These are phyloP conservation scores for Arabidopsis arenosa DNA, from an alignment of 345 rosid genomes.

Conservation along the genomic window DNA sequence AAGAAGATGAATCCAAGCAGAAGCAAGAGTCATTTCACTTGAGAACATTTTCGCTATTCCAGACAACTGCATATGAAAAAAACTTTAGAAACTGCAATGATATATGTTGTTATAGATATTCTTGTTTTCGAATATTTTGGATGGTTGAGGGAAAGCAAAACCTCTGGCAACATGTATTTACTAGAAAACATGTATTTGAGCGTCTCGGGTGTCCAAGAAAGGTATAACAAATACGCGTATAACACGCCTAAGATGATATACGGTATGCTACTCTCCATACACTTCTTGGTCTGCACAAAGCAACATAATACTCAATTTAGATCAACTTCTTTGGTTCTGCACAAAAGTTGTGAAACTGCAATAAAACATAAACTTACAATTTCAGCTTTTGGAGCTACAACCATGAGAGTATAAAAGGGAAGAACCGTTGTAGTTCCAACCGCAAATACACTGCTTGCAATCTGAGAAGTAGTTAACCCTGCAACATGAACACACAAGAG, in stretches of 20 bases:
- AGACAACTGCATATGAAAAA: slow-evolving; percentile 54
- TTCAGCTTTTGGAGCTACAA: slow-evolving; percentile 85
- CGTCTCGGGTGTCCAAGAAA: slow-evolving; percentile 90
- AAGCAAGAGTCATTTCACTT: slow-evolving; percentile 83
- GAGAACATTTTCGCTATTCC: slow-evolving; percentile 92
- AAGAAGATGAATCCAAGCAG: slow-evolving; percentile 95
- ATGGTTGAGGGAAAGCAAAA: not conserved
- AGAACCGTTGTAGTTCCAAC: slow-evolving; percentile 85
- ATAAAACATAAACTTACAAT: slow-evolving; percentile 51
- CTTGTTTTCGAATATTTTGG: not conserved
- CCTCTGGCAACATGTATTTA: slow-evolving; percentile 91
- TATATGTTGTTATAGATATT: not conserved
- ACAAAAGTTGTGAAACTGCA: not conserved
- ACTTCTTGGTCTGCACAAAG: slow-evolving; percentile 70
- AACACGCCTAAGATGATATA: slow-evolving; percentile 71
- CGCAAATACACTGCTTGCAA: slow-evolving; percentile 70
- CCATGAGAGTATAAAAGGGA: slow-evolving; percentile 92
- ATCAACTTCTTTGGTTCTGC: not conserved
- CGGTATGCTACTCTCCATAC: slow-evolving; percentile 74
- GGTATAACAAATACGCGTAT: slow-evolving; percentile 72
- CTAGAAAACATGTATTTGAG: slow-evolving; percentile 69
- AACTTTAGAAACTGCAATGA: not conserved
- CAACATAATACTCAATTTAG: not conserved
- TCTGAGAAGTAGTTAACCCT: slow-evolving; percentile 74
- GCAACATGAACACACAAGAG: slow-evolving; percentile 27